Evolutionary conservation across 192 early-diverging fungal genomes (phyloP), one percentile per base, ranked within the genome.

Genomic region (Jimgerdemannia flammicorona): DNA sequence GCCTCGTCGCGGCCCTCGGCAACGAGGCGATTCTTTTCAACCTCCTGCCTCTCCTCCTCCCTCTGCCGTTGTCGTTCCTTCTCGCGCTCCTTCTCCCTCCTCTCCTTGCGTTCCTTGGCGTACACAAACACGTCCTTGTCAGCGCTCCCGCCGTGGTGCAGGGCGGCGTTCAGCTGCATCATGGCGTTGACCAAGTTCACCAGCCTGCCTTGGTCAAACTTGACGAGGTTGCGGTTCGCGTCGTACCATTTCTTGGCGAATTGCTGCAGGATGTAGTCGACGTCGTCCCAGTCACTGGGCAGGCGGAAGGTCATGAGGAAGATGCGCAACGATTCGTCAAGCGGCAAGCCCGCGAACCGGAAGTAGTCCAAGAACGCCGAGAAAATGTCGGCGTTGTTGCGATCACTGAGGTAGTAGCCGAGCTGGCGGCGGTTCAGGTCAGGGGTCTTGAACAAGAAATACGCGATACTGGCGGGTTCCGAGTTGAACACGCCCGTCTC

Each of bases 381-480:
- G 49, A 90, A 83, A 3, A 92, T 84, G 44, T 90, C 87, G 29
- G 75, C 70, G 73, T 92, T 86, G 40, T 87, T 80, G 4, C 79
- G 77, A 40, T 90, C 79, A 18, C 67, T 14, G 4, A 92, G 70
- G 68, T 90, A 91, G 44, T 79, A 70, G 0, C 89, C 90, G 3
- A 92, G 75, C 69, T 92, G 89, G 2, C 82, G 70, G 29, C 85
- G 77, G 66, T 81, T 86, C 4, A 92, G 78, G 66, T 89, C 89
- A 0, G 90, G 88, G 1, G 90, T 92, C 40, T 86, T 86, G 79
- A 91, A 91, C 66, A 92, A 70, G 67, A 92, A 91, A 29, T 89
- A 81, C 8, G 90, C 90, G 39, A 92, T 90, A 14, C 83, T 84
- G n/a, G 86, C 69, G 4, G 90, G 86, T 20, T 90, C 90, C 18